Evolutionary conservation across 2,329 filamentous ascomycete species (phyloP), one percentile per base, ranked within the genome.

Genomic region (Pezicula neosporulosa): DNA sequence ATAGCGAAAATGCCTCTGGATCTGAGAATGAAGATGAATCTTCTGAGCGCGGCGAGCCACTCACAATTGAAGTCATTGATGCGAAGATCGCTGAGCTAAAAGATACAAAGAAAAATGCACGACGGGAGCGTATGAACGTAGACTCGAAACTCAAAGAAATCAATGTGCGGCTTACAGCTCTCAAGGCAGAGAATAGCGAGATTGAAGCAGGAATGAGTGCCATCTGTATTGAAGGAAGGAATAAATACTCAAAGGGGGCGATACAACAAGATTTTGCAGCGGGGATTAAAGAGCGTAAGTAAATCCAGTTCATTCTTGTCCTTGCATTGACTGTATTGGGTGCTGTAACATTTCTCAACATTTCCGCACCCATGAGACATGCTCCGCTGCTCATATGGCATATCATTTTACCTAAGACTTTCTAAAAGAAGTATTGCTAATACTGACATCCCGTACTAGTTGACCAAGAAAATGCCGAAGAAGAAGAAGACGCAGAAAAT

Each of bases 191-290:
- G 3, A 58, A 66, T 21, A 56, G 59, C 7, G 59, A 68, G 43
- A 56, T 70, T 27, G 70, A 68, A 21, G 60, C 63, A 6, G 59
- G 67, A 47, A 58, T 70, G 47, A 69, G 62, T 21, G 63, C 66
- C 5, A 53, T 66, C 6, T 76, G 82, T 54, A 82, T 86, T 50
- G 66, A 70, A 15, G 74, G 73, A 4, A 71, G 83, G 21, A 87
- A 86, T 48, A 60, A 74, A 0, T 83, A 81, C 52, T 78, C 80
- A 0, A 77, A 74, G 48, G 60, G 60, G 0, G 74, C 74, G 0
- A 85, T 87, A 37, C 76, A 78, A 58, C 63, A 71, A 12, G 80
- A 86, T 49, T 86, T 84, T 60, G 80, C 80, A 1, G 68, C 72
- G 43, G 82, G 82, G 0, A 78, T 86, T 47, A 76, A 73, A 55